Percentiles rank a stretch among this genome's conserved stretches.
phyloP scores from a whole-genome alignment of 768 basidiomycete genomes.

The Russula lepida region DNA sequence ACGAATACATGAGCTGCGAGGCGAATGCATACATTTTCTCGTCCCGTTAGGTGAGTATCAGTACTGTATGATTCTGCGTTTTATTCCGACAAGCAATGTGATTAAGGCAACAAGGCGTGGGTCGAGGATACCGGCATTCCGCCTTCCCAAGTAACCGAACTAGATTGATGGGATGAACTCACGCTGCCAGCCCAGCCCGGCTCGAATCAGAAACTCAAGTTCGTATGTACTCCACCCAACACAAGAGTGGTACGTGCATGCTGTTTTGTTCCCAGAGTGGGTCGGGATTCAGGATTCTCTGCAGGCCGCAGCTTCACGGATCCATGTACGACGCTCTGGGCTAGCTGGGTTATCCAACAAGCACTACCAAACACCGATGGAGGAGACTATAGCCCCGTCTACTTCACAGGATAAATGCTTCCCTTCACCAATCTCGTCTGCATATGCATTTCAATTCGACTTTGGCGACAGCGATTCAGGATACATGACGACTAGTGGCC shows the following conservation, averaged over 20 bases:
- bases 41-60: slow-evolving; percentile 33
- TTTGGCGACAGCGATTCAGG: slow-evolving; percentile 31
- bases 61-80: too few species aligned
- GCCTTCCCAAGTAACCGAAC: slow-evolving; percentile 27
- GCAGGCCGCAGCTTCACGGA: slow-evolving; percentile 32
- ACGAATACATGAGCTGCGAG: slow-evolving; percentile 22
- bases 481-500: slow-evolving; percentile 28
- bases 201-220: slow-evolving; percentile 21
- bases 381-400: slow-evolving; percentile 19
- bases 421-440: not conserved
- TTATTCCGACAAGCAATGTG: not conserved
- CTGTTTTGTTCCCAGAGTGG: not conserved
- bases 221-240: slow-evolving; percentile 37
- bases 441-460: not conserved
- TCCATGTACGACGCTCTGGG: slow-evolving; percentile 32
- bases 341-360: slow-evolving; percentile 34
- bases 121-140: slow-evolving; percentile 29
- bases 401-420: slow-evolving; percentile 27
- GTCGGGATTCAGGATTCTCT: not conserved
- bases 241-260: slow-evolving; percentile 31
- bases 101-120: slow-evolving; percentile 26
- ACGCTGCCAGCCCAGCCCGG: slow-evolving; percentile 16
- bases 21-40: slow-evolving; percentile 26
- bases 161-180: slow-evolving; percentile 37
- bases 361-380: slow-evolving; percentile 11